Conservation (phyloP, 495 filamentous ascomycete species). For the Penicillium crystallinum region DNA sequence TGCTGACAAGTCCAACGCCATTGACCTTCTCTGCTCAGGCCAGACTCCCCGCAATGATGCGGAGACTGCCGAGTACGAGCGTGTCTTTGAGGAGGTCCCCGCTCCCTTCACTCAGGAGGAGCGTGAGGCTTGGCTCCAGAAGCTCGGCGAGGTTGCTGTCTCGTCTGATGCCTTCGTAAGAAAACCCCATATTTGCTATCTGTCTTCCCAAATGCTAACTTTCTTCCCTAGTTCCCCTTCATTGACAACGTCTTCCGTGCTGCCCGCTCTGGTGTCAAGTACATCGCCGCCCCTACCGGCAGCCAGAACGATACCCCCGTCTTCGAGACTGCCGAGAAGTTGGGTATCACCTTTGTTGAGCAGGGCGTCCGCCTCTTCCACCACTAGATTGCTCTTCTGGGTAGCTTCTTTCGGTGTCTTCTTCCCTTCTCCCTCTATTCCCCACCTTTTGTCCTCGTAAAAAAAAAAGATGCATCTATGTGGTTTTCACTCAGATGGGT, state of each 20-base stretch:
- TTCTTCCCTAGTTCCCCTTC: slow-evolving; percentile 74
- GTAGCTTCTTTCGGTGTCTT: slow-evolving; percentile 1
- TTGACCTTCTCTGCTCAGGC: slow-evolving; percentile 88
- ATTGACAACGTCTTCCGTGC: slow-evolving; percentile 95
- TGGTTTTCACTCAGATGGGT: slow-evolving; percentile 3
- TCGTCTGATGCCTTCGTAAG: slow-evolving; percentile 93
- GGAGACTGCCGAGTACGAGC: slow-evolving; percentile 82
- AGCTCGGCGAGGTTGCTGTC: slow-evolving; percentile 76
- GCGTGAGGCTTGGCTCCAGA: slow-evolving; percentile 72
- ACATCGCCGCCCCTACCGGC: slow-evolving; percentile 86
- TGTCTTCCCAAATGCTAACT: slow-evolving; percentile 8
- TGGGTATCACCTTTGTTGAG: slow-evolving; percentile 87
- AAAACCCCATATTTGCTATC: slow-evolving; percentile 13
- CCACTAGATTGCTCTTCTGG: slow-evolving; percentile 51
- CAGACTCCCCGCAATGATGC: slow-evolving; percentile 69
- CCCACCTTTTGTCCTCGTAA: slow-evolving; percentile 6
- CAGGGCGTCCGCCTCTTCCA: slow-evolving; percentile 85
- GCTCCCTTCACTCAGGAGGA: slow-evolving; percentile 76
- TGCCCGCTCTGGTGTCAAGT: slow-evolving; percentile 83
- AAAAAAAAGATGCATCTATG: slow-evolving; percentile 11
- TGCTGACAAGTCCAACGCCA: slow-evolving; percentile 95
- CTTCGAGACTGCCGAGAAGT: slow-evolving; percentile 86
- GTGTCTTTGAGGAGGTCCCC: slow-evolving; percentile 89
- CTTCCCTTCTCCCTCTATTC: neutral
- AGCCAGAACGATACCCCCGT: slow-evolving; percentile 90